These are phyloP conservation scores for Gymnopus androsaceus DNA, from an alignment of 1,284 basidiomycete genomes.

Conservation along the genomic window DNA sequence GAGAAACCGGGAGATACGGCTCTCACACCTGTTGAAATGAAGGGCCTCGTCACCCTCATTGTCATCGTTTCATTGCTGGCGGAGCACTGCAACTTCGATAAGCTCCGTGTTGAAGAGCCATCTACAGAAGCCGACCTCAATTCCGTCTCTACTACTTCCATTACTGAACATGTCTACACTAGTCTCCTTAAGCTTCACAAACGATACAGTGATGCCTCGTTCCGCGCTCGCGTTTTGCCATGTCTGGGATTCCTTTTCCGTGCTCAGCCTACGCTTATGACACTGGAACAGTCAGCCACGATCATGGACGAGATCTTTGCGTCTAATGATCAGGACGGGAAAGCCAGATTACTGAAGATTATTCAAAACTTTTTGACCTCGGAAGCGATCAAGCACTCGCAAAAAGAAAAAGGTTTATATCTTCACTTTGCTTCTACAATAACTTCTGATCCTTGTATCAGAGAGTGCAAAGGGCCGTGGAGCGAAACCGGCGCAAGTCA, in stretches of 20 bases:
- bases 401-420: constrained; percentile 62
- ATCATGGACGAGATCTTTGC: constrained; percentile 90
- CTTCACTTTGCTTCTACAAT: neutral
- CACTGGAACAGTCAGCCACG: constrained; percentile 69
- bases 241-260: constrained; percentile 92
- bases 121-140: constrained; percentile 62
- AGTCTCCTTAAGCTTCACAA: constrained; percentile 73
- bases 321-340: constrained; percentile 69
- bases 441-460: neutral
- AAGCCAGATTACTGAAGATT: constrained; percentile 78
- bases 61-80: constrained; percentile 84
- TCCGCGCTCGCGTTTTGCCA: constrained; percentile 71
- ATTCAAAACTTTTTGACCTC: constrained; percentile 88
- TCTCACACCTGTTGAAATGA: constrained; percentile 38
- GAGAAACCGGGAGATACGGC: constrained; percentile 32
- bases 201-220: constrained; percentile 52
- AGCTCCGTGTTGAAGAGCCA: constrained; percentile 62
- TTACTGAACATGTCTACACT: constrained; percentile 82
- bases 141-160: constrained; percentile 60
- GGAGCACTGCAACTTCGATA: constrained; percentile 89
- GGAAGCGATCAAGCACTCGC: constrained; percentile 75
- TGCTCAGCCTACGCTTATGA: constrained; percentile 90
- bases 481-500: constrained; percentile 51
- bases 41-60: constrained; percentile 62
- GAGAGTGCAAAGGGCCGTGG: constrained; percentile 4